Conservation (phyloP, 345 rosid genomes). For the Geranium brycei region DNA sequence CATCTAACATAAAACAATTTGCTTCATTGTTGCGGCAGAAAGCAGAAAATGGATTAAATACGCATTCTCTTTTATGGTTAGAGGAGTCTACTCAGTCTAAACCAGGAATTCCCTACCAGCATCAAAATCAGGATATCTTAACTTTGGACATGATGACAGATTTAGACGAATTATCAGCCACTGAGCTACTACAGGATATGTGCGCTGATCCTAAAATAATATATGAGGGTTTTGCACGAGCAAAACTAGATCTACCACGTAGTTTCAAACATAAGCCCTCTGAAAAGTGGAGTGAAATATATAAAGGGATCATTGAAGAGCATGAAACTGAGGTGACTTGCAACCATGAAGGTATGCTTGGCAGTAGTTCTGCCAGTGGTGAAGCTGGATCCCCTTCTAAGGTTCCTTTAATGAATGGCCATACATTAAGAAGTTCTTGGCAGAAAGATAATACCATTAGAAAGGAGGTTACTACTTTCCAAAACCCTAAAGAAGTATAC, state of each 20-base stretch:
- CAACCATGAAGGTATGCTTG: slow-evolving; percentile 23
- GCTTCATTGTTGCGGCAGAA: slow-evolving; percentile 38
- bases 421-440: slow-evolving; percentile 32
- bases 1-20: slow-evolving; percentile 51
- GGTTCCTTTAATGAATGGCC: slow-evolving; percentile 27
- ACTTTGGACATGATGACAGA: slow-evolving; percentile 21
- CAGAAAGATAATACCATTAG: slow-evolving; percentile 29
- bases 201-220: slow-evolving; percentile 58
- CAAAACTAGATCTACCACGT: slow-evolving; percentile 35
- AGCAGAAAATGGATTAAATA: slow-evolving; percentile 36
- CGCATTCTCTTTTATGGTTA: slow-evolving; percentile 52
- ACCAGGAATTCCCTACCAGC: slow-evolving; percentile 23
- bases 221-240: slow-evolving; percentile 44
- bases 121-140: slow-evolving; percentile 15
- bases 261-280: slow-evolving; percentile 26
- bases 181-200: slow-evolving; percentile 42
- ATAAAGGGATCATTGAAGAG: slow-evolving; percentile 25
- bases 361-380: slow-evolving; percentile 19
- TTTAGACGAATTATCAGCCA: slow-evolving; percentile 24
- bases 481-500: slow-evolving; percentile 49
- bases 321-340: slow-evolving; percentile 14
- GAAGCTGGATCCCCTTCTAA: slow-evolving; percentile 25
- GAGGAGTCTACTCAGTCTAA: slow-evolving; percentile 42
- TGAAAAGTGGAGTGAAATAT: slow-evolving; percentile 45
- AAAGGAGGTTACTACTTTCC: slow-evolving; percentile 39